phyloP scores from a whole-genome alignment of 2,329 filamentous ascomycete species.

The Neofusicoccum umdonicola region DNA sequence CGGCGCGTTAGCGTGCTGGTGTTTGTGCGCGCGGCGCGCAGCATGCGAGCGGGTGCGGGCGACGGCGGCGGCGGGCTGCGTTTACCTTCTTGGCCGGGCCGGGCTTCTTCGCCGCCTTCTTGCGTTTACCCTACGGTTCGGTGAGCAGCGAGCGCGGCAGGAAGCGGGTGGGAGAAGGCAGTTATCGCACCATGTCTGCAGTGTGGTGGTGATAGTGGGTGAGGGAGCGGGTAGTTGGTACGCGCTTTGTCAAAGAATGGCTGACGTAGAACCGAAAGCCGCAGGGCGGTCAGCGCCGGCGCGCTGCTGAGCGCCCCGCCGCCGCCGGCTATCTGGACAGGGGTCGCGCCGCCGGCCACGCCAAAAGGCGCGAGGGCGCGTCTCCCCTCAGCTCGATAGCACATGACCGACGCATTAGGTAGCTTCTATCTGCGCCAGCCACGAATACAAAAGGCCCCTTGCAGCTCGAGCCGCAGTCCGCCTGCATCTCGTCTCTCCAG shows the following conservation, averaged over 20 bases:
- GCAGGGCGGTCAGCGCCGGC: background rate
- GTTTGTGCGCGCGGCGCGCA: background rate
- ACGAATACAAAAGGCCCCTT: slow-evolving; percentile 16
- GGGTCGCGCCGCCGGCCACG: slow-evolving; percentile 8
- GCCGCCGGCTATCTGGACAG: background rate
- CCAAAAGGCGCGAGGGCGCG: background rate
- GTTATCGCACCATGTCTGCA: slow-evolving; percentile 26
- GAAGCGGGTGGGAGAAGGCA: background rate
- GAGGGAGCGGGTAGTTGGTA: background rate
- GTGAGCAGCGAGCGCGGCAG: background rate
- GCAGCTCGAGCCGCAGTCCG: slow-evolving; percentile 7
- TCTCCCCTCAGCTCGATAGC: background rate
- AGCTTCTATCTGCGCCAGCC: slow-evolving; percentile 13
- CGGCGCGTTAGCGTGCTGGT: slow-evolving; percentile 1
- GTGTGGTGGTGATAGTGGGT: background rate
- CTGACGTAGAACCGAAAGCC: background rate
- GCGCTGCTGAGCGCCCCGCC: background rate
- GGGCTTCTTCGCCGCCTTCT: slow-evolving; percentile 78
- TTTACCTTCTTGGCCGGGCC: slow-evolving; percentile 77
- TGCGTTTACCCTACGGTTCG: slow-evolving; percentile 75
- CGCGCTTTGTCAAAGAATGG: slow-evolving; percentile 6
- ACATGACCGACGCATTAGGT: slow-evolving; percentile 8
- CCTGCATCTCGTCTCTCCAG: slow-evolving; percentile 2
- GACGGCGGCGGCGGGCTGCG: slow-evolving; percentile 1
- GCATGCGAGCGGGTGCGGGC: background rate